A percentile compares a stretch with the other conserved stretches of the same genome.
Evolutionary conservation across 2,329 filamentous ascomycete genomes (phyloP).

Genomic region (Colletotrichum zoysiae): DNA sequence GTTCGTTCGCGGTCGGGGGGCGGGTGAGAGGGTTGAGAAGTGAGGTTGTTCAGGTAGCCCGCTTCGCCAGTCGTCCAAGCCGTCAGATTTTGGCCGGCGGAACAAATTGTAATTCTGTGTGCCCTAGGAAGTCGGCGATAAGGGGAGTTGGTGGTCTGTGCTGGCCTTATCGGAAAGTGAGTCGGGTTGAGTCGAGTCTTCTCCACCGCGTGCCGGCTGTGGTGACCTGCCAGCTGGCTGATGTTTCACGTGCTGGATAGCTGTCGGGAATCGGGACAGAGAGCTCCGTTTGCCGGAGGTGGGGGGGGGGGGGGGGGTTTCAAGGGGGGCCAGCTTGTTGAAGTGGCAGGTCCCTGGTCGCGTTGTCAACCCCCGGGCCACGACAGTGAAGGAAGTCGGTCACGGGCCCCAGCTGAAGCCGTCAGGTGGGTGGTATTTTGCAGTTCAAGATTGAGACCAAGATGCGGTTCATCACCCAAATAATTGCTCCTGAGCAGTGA

Average conservation of each 20-base stretch:
- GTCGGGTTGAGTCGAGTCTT: not conserved
- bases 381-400: constrained; percentile 9
- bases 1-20: constrained; percentile 48
- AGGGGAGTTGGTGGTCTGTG: constrained; percentile 35
- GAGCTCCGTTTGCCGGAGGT: constrained; percentile 20
- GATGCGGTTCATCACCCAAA: constrained; percentile 1
- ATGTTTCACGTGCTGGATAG: not conserved
- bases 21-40: constrained; percentile 39
- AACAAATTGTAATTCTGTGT: constrained; percentile 26
- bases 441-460: not conserved
- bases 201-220: constrained; percentile 21
- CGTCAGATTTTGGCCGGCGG: constrained; percentile 9
- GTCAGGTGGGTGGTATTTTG: constrained; percentile 31
- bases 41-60: constrained; percentile 38
- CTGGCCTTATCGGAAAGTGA: constrained; percentile 2
- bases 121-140: constrained; percentile 14
- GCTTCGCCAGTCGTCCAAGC: constrained; percentile 16
- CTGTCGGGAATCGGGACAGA: constrained; percentile 18
- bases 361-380: constrained; percentile 2
- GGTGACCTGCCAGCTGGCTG: constrained; percentile 1
- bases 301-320: constrained; percentile 25
- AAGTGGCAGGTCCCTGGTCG: constrained; percentile 8
- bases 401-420: constrained; percentile 25
- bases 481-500: not conserved
- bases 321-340: constrained; percentile 13